These are phyloP conservation scores for Sesbania bispinosa DNA, from an alignment of 306 rosid genomes.

Conservation along the genomic window DNA sequence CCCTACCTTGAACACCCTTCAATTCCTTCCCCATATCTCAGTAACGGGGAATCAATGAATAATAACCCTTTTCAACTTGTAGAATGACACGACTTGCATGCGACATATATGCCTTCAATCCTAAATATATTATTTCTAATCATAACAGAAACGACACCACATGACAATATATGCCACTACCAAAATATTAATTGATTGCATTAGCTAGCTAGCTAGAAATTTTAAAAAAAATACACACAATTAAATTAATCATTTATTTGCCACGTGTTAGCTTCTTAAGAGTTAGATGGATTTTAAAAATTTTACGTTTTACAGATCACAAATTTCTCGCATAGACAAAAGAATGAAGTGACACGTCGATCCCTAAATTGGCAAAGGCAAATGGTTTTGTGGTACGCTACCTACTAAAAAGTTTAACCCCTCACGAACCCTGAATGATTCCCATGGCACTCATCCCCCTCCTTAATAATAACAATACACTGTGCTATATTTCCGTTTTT, in stretches of 20 bases:
- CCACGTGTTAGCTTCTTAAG: background rate
- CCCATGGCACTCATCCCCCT: background rate
- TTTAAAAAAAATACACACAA: no score
- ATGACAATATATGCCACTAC: background rate
- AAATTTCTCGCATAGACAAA: no score
- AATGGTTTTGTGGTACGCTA: conserved; percentile 53
- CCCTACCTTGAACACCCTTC: background rate
- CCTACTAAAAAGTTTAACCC: conserved; percentile 49
- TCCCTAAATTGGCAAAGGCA: background rate
- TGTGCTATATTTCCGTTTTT: background rate
- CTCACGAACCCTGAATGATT: conserved; percentile 50
- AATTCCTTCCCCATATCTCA: background rate
- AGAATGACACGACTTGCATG: background rate
- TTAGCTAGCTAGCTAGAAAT: no score
- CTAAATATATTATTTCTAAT: no score
- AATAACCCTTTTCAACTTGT: background rate
- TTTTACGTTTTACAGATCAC: no score
- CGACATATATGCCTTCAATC: no score
- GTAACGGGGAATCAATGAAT: background rate
- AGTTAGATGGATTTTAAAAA: no score
- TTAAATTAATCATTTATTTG: no score
- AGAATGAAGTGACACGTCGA: no score
- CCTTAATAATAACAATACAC: background rate
- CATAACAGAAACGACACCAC: background rate
- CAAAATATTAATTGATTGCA: no score